Base-by-base conservation (phyloP, 2,329 filamentous ascomycete species). In the Clarireedia sp. region DNA sequence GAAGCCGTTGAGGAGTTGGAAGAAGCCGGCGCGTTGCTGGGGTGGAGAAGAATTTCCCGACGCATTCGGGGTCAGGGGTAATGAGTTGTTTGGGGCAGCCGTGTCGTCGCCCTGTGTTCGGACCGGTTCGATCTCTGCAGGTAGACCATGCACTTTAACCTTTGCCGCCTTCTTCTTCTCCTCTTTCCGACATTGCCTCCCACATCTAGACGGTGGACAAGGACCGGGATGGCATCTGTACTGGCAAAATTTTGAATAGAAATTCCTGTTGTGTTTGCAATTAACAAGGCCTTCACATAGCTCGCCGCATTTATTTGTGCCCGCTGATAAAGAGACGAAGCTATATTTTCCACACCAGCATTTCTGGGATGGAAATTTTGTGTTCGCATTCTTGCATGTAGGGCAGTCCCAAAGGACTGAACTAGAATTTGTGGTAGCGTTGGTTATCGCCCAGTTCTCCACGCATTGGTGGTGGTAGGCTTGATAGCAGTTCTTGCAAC, bases 271-370 rank as follows among this genome's bases (percentile, higher is more conserved):
- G 17, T 16, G 37, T 24, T 43, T 43, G 19, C 51, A 53, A 24
- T 12, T 21, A 2, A 16, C 9, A 19, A 19, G 12, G 3, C 19
- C 24, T 19, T 19, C 24, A 16, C 43, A 53, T 9, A n/a, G 17
- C 2, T 23, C 17, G 21, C 14, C 41, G 23, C 51, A 53, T 14
- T 41, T 53, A 19, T 43, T 43, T 24, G 51, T 5, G 4, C 16
- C 19, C 5, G 36, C 17, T 3, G 4, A 7, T 10, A 3, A 37
- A 7, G 4, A 3, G 14, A n/a, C n/a, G n/a, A n/a, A n/a, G n/a
- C n/a, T n/a, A n/a, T n/a, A 12, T 47, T 17, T 53, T 29, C 21
- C 19, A n/a, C 29, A 53, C 51, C 51, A 53, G n/a, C 21, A 53
- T 10, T 21, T 16, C 2, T 41, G 9, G 14, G 17, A 3, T 3